Conservation (phyloP, 495 filamentous ascomycete species). For the Penicillium macrosclerotiorum region DNA sequence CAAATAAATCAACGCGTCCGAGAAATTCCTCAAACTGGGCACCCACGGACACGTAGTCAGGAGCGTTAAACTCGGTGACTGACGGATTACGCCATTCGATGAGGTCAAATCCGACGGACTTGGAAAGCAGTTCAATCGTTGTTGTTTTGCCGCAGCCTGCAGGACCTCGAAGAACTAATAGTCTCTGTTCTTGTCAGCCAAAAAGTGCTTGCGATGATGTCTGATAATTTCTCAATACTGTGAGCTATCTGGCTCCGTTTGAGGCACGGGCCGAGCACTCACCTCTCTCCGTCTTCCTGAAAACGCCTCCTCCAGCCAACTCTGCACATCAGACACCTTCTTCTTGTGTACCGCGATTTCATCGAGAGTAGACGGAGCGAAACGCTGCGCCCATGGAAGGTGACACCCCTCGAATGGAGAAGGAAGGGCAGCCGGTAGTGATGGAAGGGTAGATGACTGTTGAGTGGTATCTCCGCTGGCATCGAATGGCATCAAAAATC, state of each 20-base stretch:
- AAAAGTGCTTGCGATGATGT: too few species aligned
- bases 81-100: slow-evolving; percentile 88
- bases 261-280: too few species aligned
- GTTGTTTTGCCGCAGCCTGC: slow-evolving; percentile 93
- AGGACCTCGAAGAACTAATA: slow-evolving; percentile 85
- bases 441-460: neutral
- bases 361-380: slow-evolving; percentile 65
- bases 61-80: slow-evolving; percentile 53
- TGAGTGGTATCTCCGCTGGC: neutral
- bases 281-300: slow-evolving; percentile 45
- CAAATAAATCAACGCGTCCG: slow-evolving; percentile 71
- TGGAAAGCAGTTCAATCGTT: slow-evolving; percentile 72
- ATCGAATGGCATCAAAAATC: slow-evolving; percentile 23
- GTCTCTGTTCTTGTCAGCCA: slow-evolving; percentile 49
- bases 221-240: neutral
- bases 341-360: slow-evolving; percentile 90
- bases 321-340: slow-evolving; percentile 82
- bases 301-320: slow-evolving; percentile 76
- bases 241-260: too few species aligned
- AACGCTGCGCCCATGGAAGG: slow-evolving; percentile 84
- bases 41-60: slow-evolving; percentile 61
- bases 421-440: too few species aligned
- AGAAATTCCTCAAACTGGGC: slow-evolving; percentile 91
- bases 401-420: slow-evolving; percentile 8
- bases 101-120: slow-evolving; percentile 67